Conservation (phyloP, 1,284 basidiomycete genomes). For the Ceratobasidium sp. region DNA sequence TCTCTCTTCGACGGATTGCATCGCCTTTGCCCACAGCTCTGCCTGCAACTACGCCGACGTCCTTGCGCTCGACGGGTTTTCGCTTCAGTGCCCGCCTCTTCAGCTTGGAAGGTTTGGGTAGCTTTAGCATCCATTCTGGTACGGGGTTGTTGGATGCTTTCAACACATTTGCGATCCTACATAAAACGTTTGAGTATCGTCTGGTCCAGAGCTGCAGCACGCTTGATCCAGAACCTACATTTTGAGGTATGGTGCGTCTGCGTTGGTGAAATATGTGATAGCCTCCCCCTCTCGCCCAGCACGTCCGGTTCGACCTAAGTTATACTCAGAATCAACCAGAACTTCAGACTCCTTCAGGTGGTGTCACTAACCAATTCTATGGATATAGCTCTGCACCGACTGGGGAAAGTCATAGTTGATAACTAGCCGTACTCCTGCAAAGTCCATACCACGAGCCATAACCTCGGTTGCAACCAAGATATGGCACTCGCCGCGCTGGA, state of each 20-base stretch:
- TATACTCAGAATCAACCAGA: constrained; percentile 42
- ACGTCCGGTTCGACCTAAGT: constrained; percentile 87
- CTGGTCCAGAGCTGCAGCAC: neutral
- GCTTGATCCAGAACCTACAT: constrained; percentile 67
- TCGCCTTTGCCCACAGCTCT: constrained; percentile 75
- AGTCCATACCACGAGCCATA: constrained; percentile 97
- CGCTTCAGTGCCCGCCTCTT: constrained; percentile 87
- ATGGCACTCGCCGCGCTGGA: constrained; percentile 91
- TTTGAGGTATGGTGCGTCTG: constrained; percentile 92
- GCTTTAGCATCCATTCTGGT: constrained; percentile 89
- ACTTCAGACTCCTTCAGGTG: neutral
- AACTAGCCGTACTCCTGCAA: constrained; percentile 93
- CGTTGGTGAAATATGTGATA: constrained; percentile 95
- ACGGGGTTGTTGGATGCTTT: constrained; percentile 73
- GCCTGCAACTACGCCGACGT: constrained; percentile 78
- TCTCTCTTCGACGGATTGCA: constrained; percentile 76
- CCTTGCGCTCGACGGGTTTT: constrained; percentile 77
- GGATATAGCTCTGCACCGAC: constrained; percentile 93
- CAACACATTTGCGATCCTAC: constrained; percentile 93
- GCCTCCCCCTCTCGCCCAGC: constrained; percentile 93
- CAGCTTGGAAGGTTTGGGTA: constrained; percentile 90
- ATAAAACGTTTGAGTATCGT: constrained; percentile 45
- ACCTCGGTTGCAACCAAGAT: constrained; percentile 94
- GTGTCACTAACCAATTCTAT: constrained; percentile 81
- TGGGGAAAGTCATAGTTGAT: constrained; percentile 98